Base-by-base conservation (phyloP, 306 rosid genomes). In the Pachyrhizus erosus region DNA sequence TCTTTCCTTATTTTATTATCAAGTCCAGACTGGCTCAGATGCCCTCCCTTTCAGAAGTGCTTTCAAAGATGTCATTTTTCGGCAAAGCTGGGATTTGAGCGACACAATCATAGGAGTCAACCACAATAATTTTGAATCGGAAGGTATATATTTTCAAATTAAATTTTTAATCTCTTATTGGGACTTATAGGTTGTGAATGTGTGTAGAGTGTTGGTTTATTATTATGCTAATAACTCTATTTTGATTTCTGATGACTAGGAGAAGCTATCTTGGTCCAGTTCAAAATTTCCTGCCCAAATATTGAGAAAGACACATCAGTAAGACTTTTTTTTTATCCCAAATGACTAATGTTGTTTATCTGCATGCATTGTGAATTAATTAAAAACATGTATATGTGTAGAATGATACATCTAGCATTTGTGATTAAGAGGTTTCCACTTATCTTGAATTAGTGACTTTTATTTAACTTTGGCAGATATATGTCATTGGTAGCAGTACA, bases 31-130 rank as follows among this genome's bases (percentile, higher is more conserved):
- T n/a, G 99, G 91, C 80, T 90, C 93, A 23, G 99, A 96, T 86
- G 85, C 90, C 40, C 79, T 93, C 84, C 96, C 98, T 77, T 92
- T 87, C 87, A 89, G 83, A 81, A 93, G 96, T 74, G 98, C 99
- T 82, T 93, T 93, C 79, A 89, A 81, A 86, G 83, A 96, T 76
- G 99, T 96, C 70, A 83, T 96, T 73, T 96, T 96, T 62, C 78
- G 84, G 65, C 79, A 33, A 82, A 92, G 87, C 42, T 85, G 82
- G 83, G 85, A 79, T 80, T 84, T 74, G 79, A 82, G 82, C 54
- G 81, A 80, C 55, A 70, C 86, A 81, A 85, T 94, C 10, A 52
- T 62, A 37, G 94, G 87, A 83, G 80, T 73, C 83, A 79, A 82
- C 75, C 81, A 51, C 73, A 87, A 77, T 79, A 90, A 78, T 45